Percentiles rank a stretch among this genome's conserved stretches.
Conservation (phyloP, 2,329 filamentous ascomycete genomes). For the Claviceps digitariae region DNA sequence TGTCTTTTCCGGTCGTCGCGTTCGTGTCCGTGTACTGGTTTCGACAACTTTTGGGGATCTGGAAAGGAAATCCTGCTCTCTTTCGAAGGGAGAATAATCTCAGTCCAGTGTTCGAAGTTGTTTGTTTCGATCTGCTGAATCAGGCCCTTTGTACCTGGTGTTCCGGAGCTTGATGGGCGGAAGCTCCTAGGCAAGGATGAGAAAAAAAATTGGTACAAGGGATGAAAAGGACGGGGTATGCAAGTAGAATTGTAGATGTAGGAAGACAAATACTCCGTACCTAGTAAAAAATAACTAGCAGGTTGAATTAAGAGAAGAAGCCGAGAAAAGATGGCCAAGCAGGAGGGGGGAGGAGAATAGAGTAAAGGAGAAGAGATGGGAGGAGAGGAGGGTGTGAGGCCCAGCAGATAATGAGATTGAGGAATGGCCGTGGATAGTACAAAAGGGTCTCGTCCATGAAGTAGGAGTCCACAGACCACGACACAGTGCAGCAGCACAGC, state of each 20-base stretch:
- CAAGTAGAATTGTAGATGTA: conserved; percentile 7
- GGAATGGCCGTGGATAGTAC: not conserved
- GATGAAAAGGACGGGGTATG: conserved; percentile 6
- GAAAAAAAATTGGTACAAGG: conserved; percentile 5
- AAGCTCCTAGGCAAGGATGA: conserved; percentile 11
- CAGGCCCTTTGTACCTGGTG: conserved; percentile 1
- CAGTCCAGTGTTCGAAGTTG: not conserved
- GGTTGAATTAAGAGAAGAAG: conserved; percentile 2
- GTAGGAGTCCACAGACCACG: not conserved
- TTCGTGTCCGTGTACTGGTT: not conserved
- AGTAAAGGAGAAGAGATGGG: too few species aligned
- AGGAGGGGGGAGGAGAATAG: not conserved
- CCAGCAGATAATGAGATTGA: not conserved
- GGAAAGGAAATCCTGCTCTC: not conserved
- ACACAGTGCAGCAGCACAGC: not conserved
- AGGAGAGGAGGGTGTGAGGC: not conserved
- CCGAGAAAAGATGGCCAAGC: not conserved
- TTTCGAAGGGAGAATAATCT: not conserved
- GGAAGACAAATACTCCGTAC: conserved; percentile 13
- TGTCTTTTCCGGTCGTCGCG: not conserved
- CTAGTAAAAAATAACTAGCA: conserved; percentile 10
- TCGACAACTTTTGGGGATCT: not conserved
- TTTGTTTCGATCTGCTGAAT: not conserved
- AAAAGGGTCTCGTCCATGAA: not conserved
- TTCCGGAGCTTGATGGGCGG: conserved; percentile 1